phyloP scores from a whole-genome alignment of 768 basidiomycete genomes.

The Calocybe gangraenosa region DNA sequence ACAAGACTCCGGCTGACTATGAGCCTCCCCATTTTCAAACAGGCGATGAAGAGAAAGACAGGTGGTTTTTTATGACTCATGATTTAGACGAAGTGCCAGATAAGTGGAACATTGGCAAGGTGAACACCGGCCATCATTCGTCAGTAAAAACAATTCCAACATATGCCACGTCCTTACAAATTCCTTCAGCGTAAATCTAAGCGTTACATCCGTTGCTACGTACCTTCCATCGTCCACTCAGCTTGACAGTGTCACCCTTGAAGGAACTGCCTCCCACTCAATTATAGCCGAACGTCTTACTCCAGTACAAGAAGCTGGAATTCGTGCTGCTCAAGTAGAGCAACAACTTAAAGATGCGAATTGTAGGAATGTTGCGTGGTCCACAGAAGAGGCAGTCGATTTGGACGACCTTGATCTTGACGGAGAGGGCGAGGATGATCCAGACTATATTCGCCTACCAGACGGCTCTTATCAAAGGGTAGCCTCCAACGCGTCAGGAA shows the following conservation, averaged over 20 bases:
- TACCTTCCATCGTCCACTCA: slow-evolving; percentile 64
- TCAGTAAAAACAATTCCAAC: slow-evolving; percentile 24
- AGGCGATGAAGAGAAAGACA: slow-evolving; percentile 68
- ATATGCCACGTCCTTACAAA: background rate
- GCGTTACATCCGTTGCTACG: slow-evolving; percentile 67
- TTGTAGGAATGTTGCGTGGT: slow-evolving; percentile 64
- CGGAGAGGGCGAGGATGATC: slow-evolving; percentile 58
- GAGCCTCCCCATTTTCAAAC: slow-evolving; percentile 79
- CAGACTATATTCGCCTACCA: slow-evolving; percentile 32
- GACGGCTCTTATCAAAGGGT: slow-evolving; percentile 31
- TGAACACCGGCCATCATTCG: slow-evolving; percentile 75
- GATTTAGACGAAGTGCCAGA: slow-evolving; percentile 69
- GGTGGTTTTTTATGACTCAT: slow-evolving; percentile 81
- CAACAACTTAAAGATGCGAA: slow-evolving; percentile 60
- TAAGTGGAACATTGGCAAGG: slow-evolving; percentile 59
- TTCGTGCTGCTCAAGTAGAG: slow-evolving; percentile 51
- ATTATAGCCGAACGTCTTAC: slow-evolving; percentile 36
- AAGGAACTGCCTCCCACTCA: slow-evolving; percentile 37
- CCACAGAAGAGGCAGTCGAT: slow-evolving; percentile 47
- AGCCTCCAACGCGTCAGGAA: slow-evolving; percentile 16
- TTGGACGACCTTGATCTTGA: slow-evolving; percentile 49
- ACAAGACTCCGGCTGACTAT: slow-evolving; percentile 75
- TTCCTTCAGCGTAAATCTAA: slow-evolving; percentile 57
- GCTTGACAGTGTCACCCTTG: slow-evolving; percentile 52
- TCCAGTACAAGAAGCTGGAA: slow-evolving; percentile 52